Base-by-base conservation (phyloP, 352 stramenopile species). In the Pythium coloratum region DNA sequence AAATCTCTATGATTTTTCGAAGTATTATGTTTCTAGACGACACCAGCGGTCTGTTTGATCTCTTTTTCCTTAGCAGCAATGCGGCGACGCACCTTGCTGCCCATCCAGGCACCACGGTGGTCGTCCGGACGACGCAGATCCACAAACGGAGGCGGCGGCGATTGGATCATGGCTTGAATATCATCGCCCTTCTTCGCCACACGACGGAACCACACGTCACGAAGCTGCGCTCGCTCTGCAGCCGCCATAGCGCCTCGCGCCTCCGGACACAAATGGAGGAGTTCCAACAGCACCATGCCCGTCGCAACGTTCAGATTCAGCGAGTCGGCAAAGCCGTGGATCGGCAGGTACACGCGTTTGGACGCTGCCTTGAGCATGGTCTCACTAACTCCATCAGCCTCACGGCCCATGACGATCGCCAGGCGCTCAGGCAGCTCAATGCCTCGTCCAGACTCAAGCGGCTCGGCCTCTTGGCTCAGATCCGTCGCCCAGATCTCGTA, bases 271-370 rank as follows among this genome's bases (percentile, higher is more conserved):
- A 77, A 64, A 28, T 66, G 61, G 53, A 82, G 72, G 18, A 96
- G 69, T 64, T 84, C 76, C 69, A 92, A 76, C 20, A 96, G 68
- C 55, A 96, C 80, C 65, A 96, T 77, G 18, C 88, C 90, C 20
- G 89, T 91, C 6, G 90, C 88, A 10, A 97, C 89, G 69, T 77
- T 86, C n/a, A 96, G 67, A 73, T 96, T 96, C 30, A 96, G 76
- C 28, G 79, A 94, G 75, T 96, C 90, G 20, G 88, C 84, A 84
- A 95, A 96, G 51, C 88, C 89, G 62, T 86, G 74, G 42, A 96
- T 78, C 46, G 90, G 90, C 42, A 97, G 75, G 67, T 96, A 96
- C 0, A 97, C 89, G 57, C 89, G 78, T 38, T 81, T 72, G 69
- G 92, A 80, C 0, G 86, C 84, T 4, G 76, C 72, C 36, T 80